Conservation (phyloP, 371 early-diverging fungal genomes). For the Mycotypha africana region DNA sequence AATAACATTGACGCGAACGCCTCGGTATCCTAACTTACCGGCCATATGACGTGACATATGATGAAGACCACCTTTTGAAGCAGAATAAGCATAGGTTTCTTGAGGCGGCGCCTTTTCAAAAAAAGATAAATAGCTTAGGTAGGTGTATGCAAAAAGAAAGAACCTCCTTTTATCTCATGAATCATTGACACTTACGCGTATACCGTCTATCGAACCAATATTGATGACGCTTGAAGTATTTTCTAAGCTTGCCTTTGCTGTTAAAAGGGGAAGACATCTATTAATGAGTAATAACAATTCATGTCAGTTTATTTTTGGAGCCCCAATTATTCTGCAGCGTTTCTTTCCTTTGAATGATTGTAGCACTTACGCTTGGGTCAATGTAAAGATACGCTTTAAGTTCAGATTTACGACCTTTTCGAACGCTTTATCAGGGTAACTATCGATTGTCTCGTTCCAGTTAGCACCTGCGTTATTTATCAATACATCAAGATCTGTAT, state of each 20-base stretch:
- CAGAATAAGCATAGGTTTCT: conserved; percentile 70
- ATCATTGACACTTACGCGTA: conserved; percentile 39
- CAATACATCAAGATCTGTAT: conserved; percentile 73
- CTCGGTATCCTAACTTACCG: conserved; percentile 47
- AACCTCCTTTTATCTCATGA: conserved; percentile 46
- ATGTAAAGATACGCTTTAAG: conserved; percentile 73
- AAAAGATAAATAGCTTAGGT: too few species aligned
- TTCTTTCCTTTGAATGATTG: not conserved
- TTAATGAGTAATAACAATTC: too few species aligned
- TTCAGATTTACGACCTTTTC: conserved; percentile 82
- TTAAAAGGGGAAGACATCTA: conserved; percentile 70
- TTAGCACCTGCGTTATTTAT: conserved; percentile 83
- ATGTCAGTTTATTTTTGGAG: too few species aligned
- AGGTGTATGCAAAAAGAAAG: conserved; percentile 12
- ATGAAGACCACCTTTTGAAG: conserved; percentile 77
- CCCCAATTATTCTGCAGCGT: too few species aligned
- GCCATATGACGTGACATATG: conserved; percentile 69
- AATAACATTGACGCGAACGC: conserved; percentile 80
- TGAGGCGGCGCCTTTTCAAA: conserved; percentile 30
- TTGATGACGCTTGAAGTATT: conserved; percentile 49
- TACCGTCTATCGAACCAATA: conserved; percentile 68
- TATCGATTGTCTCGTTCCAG: conserved; percentile 49
- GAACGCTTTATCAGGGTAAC: conserved; percentile 64
- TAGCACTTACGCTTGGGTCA: conserved; percentile 67
- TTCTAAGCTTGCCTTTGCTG: conserved; percentile 47